Conservation (phyloP, 176 grass and related monocot genomes). For the Triticum turgidum region DNA sequence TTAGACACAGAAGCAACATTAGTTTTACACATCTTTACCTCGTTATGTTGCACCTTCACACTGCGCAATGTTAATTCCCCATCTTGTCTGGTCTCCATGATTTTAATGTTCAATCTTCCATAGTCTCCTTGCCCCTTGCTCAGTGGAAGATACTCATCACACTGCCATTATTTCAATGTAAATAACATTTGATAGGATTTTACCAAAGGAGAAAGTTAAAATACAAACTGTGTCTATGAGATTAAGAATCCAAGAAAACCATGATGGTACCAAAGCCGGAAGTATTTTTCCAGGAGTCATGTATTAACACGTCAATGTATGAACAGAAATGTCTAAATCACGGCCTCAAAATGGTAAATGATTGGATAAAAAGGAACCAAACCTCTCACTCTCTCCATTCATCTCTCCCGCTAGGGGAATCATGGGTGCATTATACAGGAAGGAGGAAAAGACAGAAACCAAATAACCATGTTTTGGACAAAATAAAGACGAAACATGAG, state of each 20-base stretch:
- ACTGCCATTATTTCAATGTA: conserved; percentile 55
- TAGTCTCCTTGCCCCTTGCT: conserved; percentile 39
- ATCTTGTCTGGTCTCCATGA: conserved; percentile 16
- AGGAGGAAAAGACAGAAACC: not conserved
- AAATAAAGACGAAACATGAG: not conserved
- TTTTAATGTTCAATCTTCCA: conserved; percentile 66
- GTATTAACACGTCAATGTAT: not conserved
- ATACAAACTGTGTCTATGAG: not conserved
- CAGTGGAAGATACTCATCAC: conserved; percentile 69
- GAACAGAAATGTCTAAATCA: not conserved
- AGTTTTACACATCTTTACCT: conserved; percentile 48
- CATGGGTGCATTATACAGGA: conserved; percentile 10
- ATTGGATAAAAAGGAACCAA: conserved; percentile 1
- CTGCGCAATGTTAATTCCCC: conserved; percentile 53
- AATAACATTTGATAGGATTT: not conserved
- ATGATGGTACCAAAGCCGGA: not conserved
- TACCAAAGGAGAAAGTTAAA: conserved; percentile 14
- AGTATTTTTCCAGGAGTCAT: not conserved
- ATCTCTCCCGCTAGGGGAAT: not conserved
- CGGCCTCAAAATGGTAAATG: conserved; percentile 1
- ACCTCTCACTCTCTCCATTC: not conserved
- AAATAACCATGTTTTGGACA: not conserved
- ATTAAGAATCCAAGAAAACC: not conserved
- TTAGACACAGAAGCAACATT: not conserved
- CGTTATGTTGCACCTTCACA: conserved; percentile 56